Evolutionary conservation across 441 rosid species (phyloP).

Genomic region (Adansonia madagascariensis): DNA sequence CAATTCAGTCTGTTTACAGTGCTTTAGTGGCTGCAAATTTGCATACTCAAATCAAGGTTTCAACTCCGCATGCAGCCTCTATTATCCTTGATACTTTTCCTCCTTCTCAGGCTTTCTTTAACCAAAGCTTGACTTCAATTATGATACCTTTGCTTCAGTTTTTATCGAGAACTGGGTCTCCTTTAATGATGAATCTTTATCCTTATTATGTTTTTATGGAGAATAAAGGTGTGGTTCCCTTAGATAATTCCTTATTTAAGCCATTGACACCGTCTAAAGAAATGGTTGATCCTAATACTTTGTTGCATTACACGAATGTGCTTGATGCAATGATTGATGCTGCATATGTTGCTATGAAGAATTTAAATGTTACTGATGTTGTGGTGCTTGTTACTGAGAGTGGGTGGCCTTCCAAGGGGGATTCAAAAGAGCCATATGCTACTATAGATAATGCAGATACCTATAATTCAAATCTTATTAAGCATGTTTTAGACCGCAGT

Average conservation of each 20-base stretch:
- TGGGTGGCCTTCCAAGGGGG: conserved; percentile 93
- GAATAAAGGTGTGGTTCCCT: conserved; percentile 91
- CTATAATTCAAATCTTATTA: conserved; percentile 85
- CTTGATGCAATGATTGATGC: conserved; percentile 96
- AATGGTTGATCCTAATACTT: conserved; percentile 95
- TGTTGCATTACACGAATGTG: conserved; percentile 92
- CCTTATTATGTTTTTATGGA: conserved; percentile 96
- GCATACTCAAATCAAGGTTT: conserved; percentile 80
- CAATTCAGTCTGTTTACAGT: conserved; percentile 77
- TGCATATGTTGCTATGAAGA: conserved; percentile 88
- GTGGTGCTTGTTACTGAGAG: conserved; percentile 78
- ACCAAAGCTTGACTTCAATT: conserved; percentile 76
- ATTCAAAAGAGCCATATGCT: conserved; percentile 84
- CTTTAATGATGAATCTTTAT: conserved; percentile 94
- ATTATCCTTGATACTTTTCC: conserved; percentile 82
- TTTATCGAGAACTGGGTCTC: conserved; percentile 79
- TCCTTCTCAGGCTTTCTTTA: conserved; percentile 93
- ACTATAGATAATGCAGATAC: conserved; percentile 78
- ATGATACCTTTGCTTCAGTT: conserved; percentile 79
- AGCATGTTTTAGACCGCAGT: conserved; percentile 73
- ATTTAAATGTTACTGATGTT: conserved; percentile 79
- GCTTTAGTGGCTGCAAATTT: conserved; percentile 91
- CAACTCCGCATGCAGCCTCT: conserved; percentile 91
- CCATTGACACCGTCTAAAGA: conserved; percentile 87
- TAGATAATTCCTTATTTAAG: conserved; percentile 82